phyloP scores from a whole-genome alignment of 805 yeast genomes.

The Kodamaea kakaduensis region DNA sequence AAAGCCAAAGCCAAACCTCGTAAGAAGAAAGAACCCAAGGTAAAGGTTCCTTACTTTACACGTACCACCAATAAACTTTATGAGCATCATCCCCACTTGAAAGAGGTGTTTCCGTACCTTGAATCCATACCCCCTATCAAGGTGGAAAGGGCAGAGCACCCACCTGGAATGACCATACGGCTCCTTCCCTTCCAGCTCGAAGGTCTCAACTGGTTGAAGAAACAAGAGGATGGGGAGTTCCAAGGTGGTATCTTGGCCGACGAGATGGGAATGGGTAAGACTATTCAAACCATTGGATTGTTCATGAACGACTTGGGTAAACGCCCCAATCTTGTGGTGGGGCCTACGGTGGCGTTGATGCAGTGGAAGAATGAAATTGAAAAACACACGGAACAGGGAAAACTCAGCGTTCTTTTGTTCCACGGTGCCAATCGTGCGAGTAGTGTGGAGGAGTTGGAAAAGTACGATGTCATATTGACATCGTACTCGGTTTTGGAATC shows the following conservation, averaged over 20 bases:
- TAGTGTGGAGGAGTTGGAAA: constrained; percentile 50
- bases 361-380: constrained; percentile 96
- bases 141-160: constrained; percentile 65
- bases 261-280: constrained; percentile 99
- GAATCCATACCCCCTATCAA: constrained; percentile 42
- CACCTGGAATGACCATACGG: constrained; percentile 67
- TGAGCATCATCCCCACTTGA: constrained; percentile 75
- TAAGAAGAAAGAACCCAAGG: constrained; percentile 42
- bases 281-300: constrained; percentile 91
- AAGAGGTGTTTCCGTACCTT: constrained; percentile 65
- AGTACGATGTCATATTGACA: constrained; percentile 79
- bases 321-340: constrained; percentile 83
- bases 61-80: constrained; percentile 65
- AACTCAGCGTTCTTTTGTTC: constrained; percentile 62
- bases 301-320: constrained; percentile 65
- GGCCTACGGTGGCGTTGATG: constrained; percentile 98
- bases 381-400: constrained; percentile 66
- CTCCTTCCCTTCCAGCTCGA: constrained; percentile 90
- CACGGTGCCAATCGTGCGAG: constrained; percentile 83
- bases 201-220: constrained; percentile 83
- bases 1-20: constrained; percentile 16
- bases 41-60: constrained; percentile 63
- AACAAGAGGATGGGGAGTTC: constrained; percentile 76
- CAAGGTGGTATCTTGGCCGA: constrained; percentile 94
- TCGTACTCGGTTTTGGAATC: constrained; percentile 92